Conservation (phyloP, 495 filamentous ascomycete species). For the Cercophora newfieldiana region DNA sequence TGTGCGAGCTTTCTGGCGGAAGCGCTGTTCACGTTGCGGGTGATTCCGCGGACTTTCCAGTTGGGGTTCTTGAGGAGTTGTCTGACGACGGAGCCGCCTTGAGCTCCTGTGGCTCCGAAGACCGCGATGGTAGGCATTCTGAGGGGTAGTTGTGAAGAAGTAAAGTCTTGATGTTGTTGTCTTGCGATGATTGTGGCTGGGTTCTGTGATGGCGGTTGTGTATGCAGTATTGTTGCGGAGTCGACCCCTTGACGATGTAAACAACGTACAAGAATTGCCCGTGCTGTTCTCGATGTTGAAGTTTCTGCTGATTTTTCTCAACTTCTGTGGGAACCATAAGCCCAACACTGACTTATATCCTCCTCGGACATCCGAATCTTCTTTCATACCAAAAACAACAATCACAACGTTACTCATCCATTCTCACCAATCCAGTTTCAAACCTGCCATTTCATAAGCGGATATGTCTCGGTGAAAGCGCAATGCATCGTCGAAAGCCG, state of each 20-base stretch:
- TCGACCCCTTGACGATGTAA: too few relatives aligned
- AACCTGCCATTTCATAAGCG: not conserved
- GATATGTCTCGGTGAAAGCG: not conserved
- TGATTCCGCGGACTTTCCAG: constrained; percentile 8
- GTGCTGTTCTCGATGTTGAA: too few relatives aligned
- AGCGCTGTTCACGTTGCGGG: constrained; percentile 2
- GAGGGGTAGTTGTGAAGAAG: not conserved
- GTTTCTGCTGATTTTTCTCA: too few relatives aligned
- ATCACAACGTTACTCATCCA: not conserved
- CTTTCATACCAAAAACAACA: not conserved
- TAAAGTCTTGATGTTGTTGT: too few relatives aligned
- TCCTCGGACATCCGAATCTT: not conserved
- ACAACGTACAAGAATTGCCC: too few relatives aligned
- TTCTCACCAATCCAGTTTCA: not conserved
- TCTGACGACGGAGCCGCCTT: constrained; percentile 1
- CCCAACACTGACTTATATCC: not conserved
- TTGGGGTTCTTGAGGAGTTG: constrained; percentile 1
- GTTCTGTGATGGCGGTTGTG: too few relatives aligned
- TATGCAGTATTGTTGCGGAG: too few relatives aligned
- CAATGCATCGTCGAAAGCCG: not conserved
- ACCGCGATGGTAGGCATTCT: constrained; percentile 8
- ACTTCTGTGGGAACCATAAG: not conserved
- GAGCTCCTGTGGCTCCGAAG: constrained; percentile 6
- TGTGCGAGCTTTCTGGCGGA: constrained; percentile 12
- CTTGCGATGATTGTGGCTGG: too few relatives aligned